A percentile compares a stretch with the other conserved stretches of the same genome.
phyloP scores from a whole-genome alignment of 140 eudicot species.

The Anethum foeniculum region DNA sequence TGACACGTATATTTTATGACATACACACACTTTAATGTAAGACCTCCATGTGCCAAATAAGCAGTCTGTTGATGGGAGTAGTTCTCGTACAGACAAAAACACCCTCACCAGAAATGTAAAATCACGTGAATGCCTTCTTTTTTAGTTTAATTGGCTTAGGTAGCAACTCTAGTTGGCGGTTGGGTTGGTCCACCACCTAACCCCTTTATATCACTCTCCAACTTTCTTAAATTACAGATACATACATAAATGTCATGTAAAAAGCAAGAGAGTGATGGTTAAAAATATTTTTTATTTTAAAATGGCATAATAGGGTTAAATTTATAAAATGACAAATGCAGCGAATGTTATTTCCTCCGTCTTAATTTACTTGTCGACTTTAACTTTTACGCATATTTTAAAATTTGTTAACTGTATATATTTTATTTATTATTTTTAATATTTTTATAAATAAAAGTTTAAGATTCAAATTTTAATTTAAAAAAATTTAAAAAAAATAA shows the following conservation, averaged over 20 bases:
- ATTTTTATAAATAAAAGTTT: too few species aligned
- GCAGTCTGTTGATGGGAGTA: neutral
- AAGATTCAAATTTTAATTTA: too few species aligned
- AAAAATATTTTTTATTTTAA: neutral
- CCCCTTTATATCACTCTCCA: conserved; percentile 6
- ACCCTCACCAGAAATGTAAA: neutral
- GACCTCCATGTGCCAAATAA: neutral
- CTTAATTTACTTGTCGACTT: too few species aligned
- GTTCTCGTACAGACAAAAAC: conserved; percentile 6
- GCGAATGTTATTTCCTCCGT: too few species aligned
- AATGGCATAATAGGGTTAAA: neutral
- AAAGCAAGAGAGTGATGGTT: neutral
- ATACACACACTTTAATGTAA: neutral
- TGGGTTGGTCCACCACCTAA: conserved; percentile 10
- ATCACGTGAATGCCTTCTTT: conserved; percentile 9
- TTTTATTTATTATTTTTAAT: too few species aligned
- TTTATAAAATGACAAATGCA: neutral
- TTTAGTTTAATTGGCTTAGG: neutral
- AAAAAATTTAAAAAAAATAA: too few species aligned
- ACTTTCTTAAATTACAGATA: neutral
- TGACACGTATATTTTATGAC: conserved; percentile 2
- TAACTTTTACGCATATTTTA: too few species aligned
- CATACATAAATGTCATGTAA: conserved; percentile 1
- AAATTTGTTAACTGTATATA: too few species aligned
- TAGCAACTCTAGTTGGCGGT: conserved; percentile 6